phyloP scores from a whole-genome alignment of 2,329 filamentous ascomycete genomes.

The Colletotrichum nymphaeae region DNA sequence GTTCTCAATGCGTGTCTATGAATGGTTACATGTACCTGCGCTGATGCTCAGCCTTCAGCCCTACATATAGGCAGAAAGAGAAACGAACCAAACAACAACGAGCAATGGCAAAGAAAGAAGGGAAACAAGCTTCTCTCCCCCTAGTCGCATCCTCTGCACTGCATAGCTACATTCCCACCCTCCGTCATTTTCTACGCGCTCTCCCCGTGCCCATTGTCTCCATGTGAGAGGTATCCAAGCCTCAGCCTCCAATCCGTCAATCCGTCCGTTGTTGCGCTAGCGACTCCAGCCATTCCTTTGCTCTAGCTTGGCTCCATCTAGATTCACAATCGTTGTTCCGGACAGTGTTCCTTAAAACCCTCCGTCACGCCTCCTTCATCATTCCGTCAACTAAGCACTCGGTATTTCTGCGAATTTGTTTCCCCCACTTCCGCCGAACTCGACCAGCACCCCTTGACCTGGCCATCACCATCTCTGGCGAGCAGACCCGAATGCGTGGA shows the following conservation, averaged over 20 bases:
- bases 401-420: background rate
- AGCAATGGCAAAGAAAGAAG: background rate
- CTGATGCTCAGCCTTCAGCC: conserved; percentile 27
- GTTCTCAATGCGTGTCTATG: background rate
- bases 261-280: conserved; percentile 18
- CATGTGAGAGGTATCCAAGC: background rate
- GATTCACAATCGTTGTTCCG: background rate
- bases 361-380: background rate
- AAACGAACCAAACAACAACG: background rate
- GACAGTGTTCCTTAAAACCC: conserved; percentile 3
- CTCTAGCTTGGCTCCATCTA: background rate
- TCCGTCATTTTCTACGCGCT: background rate
- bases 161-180: background rate
- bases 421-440: background rate
- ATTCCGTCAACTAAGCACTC: background rate
- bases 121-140: conserved; percentile 18
- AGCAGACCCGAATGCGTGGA: background rate
- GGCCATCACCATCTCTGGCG: background rate
- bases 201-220: background rate
- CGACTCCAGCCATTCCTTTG: conserved; percentile 15
- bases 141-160: background rate
- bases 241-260: conserved; percentile 1
- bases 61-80: background rate
- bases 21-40: background rate
- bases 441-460: background rate